Base-by-base conservation (phyloP, 148 eudicot genomes). In the Suaeda aralocaspica region DNA sequence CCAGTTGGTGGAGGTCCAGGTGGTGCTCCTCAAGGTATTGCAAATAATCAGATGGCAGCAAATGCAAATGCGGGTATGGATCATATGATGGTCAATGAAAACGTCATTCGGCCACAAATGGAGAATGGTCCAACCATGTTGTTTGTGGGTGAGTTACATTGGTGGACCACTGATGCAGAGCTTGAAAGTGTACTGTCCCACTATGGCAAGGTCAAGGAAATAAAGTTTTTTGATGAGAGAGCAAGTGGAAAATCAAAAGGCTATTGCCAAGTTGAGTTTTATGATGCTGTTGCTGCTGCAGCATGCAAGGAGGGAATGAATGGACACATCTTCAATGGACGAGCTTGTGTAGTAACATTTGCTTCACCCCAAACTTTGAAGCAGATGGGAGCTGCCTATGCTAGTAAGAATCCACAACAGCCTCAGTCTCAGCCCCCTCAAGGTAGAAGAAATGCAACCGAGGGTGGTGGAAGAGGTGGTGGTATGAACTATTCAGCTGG, bases 151-250 rank as follows among this genome's bases (percentile, higher is more conserved):
- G 96, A 93, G 59, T 83, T 93, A 67, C 98, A 93, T 72, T 93
- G 98, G 98, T 93, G 98, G 98, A 93, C 98, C 51, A 93, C 98
- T 0, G 98, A 93, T 84, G 90, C 87, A 22, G 98, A 93, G 74
- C 73, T 93, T 22, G 98, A 93, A 80, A 80, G 79, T 73, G 92
- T 77, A 57, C 80, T 90, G n/a, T 77, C 86, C 33, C 88, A 88
- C 34, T 93, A 84, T 78, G 98, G 98, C 50, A 85, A 76, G 62
- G 92, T 93, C 28, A 93, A 90, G 79, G 98, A 93, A 75, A 82
- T 93, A 26, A 93, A 88, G 64, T 93, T 93, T 71, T 93, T 90
- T 78, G 98, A 93, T 33, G 96, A 93, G 82, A 90, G 92, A 84
- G 96, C 96, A 42, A 93, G 96, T 76, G 98, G 98, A 9, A 93